Evolutionary conservation across 345 rosid genomes (phyloP).

Genomic region (Eucalyptus curtisii): DNA sequence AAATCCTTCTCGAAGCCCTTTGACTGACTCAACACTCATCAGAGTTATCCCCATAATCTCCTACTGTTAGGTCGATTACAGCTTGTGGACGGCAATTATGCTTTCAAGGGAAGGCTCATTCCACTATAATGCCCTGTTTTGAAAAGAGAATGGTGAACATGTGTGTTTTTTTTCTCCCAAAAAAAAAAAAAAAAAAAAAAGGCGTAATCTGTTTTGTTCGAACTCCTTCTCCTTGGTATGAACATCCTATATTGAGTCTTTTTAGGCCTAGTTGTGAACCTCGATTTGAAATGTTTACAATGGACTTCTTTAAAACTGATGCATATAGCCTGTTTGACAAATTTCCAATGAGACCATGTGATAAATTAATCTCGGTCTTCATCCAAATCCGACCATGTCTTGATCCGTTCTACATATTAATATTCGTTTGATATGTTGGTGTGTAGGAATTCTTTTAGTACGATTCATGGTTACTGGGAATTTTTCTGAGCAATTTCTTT

Average conservation of each 20-base stretch:
- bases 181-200: too few relatives aligned
- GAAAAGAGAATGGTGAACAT: not conserved
- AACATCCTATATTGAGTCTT: not conserved
- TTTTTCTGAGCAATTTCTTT: not conserved
- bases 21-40: not conserved
- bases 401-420: not conserved
- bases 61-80: not conserved
- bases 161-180: too few relatives aligned
- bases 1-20: not conserved
- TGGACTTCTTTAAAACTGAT: not conserved
- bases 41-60: not conserved
- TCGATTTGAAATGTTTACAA: not conserved
- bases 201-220: not conserved
- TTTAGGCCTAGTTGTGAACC: not conserved
- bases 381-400: not conserved
- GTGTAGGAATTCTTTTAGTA: not conserved
- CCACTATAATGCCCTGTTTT: not conserved
- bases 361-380: not conserved
- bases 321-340: not conserved
- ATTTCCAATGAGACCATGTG: not conserved
- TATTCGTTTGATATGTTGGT: not conserved
- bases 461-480: not conserved
- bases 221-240: not conserved
- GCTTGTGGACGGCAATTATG: not conserved
- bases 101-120: too few relatives aligned